phyloP scores from a whole-genome alignment of 2,329 filamentous ascomycete species.

The Keithomyces neogunnii region DNA sequence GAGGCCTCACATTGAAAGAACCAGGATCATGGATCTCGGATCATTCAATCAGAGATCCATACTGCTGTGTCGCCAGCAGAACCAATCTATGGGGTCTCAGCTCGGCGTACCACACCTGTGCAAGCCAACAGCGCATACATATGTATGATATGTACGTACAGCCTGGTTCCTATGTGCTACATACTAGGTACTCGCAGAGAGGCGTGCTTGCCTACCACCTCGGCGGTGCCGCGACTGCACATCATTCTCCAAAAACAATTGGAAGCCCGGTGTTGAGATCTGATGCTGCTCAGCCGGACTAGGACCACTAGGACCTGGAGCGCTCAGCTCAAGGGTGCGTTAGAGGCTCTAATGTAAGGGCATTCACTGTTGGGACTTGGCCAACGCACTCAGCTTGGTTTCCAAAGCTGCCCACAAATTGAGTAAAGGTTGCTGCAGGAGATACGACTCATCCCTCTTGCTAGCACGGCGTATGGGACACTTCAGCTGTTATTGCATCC shows the following conservation, averaged over 20 bases:
- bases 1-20: not conserved
- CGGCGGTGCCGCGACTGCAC: not conserved
- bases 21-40: constrained; percentile 4
- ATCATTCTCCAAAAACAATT: not conserved
- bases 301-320: not conserved
- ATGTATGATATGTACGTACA: not conserved
- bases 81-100: not conserved
- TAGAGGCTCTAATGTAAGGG: not conserved
- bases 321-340: not conserved
- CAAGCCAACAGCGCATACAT: not conserved
- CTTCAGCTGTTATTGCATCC: too few relatives aligned
- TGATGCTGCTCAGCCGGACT: not conserved
- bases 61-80: not conserved
- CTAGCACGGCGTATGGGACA: too few relatives aligned
- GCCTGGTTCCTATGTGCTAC: not conserved
- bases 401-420: too few relatives aligned
- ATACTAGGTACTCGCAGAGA: not conserved
- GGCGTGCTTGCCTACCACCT: not conserved
- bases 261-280: not conserved
- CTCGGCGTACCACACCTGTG: not conserved
- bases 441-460: too few relatives aligned
- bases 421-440: too few relatives aligned
- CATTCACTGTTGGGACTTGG: not conserved
- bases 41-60: constrained; percentile 5
- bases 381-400: too few relatives aligned